Percentiles rank a stretch among this genome's conserved stretches.
phyloP scores from a whole-genome alignment of 2,329 filamentous ascomycete species.

The Cytospora schulzeri region DNA sequence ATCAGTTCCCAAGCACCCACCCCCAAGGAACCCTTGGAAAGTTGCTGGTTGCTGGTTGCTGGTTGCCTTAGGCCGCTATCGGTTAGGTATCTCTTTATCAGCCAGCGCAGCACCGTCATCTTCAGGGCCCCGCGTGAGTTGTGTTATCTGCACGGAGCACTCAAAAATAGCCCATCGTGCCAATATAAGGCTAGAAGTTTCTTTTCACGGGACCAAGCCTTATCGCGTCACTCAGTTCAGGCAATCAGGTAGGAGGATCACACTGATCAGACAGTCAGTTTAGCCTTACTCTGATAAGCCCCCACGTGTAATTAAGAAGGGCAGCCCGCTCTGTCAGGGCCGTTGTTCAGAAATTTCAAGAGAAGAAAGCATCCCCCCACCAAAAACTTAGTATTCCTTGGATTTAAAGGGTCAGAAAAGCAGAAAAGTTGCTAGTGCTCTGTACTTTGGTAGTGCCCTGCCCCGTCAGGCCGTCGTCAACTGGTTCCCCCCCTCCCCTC shows the following conservation, averaged over 20 bases:
- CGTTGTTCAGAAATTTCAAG: conserved; percentile 26
- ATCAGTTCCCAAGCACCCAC: no score
- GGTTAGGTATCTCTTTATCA: conserved; percentile 3
- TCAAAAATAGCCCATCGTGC: background rate
- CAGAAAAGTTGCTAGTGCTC: conserved; percentile 1
- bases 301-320: background rate
- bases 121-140: background rate
- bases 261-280: no score
- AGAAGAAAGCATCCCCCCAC: conserved; percentile 16
- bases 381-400: conserved; percentile 9
- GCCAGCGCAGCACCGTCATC: background rate
- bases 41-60: background rate
- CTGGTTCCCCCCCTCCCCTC: conserved; percentile 1
- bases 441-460: background rate
- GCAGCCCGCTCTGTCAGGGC: no score
- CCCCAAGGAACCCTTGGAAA: no score
- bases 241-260: no score
- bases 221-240: background rate
- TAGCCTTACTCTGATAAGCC: background rate
- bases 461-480: background rate
- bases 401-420: background rate
- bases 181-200: background rate
- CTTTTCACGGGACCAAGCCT: background rate
- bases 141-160: background rate
- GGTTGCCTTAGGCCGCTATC: conserved; percentile 21